Evolutionary conservation across 305 asterid species (phyloP).

Genomic region (Fraxinus dipetala): DNA sequence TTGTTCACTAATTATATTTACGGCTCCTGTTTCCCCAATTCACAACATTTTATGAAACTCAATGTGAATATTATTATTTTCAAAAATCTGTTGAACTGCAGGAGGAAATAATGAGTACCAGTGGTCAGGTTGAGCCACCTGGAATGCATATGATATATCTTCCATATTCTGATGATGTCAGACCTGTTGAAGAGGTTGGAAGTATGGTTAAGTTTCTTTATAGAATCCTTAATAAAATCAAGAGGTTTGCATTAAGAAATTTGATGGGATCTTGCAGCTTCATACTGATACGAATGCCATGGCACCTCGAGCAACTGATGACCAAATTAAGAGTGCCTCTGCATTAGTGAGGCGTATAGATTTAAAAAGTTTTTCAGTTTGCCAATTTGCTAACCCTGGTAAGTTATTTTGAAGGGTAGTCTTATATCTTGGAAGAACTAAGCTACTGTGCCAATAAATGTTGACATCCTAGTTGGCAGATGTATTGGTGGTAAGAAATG

Average conservation of each 20-base stretch:
- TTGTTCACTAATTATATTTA: neutral
- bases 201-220: constrained; percentile 14
- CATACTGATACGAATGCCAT: constrained; percentile 42
- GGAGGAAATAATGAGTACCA: constrained; percentile 68
- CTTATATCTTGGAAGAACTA: neutral
- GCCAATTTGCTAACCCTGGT: constrained; percentile 97
- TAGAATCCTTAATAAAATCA: constrained; percentile 1
- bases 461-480: too few species aligned
- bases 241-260: constrained; percentile 12
- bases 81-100: constrained; percentile 33
- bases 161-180: constrained; percentile 90
- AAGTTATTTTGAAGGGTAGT: constrained; percentile 23
- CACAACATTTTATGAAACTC: constrained; percentile 2
- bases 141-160: constrained; percentile 96
- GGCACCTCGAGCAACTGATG: constrained; percentile 68
- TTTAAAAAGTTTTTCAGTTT: constrained; percentile 79
- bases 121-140: constrained; percentile 95
- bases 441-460: too few species aligned
- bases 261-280: constrained; percentile 47
- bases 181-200: constrained; percentile 85
- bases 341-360: constrained; percentile 70
- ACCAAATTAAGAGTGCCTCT: constrained; percentile 71
- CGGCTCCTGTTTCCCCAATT: constrained; percentile 1
- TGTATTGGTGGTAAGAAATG: too few species aligned
- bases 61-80: constrained; percentile 15